Evolutionary conservation across 148 eudicot genomes (phyloP), one percentile per base, ranked within the genome.

Genomic region (Spergularia marina): DNA sequence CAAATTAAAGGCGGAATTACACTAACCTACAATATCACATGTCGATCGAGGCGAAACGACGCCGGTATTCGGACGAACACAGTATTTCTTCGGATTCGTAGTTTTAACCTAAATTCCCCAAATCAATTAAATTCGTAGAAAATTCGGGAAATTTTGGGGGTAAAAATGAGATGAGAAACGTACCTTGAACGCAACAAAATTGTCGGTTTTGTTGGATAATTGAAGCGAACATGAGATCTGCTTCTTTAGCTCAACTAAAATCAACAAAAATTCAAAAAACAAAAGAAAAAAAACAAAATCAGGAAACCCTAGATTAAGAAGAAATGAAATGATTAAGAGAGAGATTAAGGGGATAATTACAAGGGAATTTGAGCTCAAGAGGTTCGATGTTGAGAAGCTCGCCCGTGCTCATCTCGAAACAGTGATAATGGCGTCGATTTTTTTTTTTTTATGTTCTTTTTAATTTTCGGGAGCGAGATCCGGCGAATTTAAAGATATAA

Each of bases 171-270:
- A 69, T 12, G 10, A 14, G 56, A 59, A 10, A 30, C 5, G 20
- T 70, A 94, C 98, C 98, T 94, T 94, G 85, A 91, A 94, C 3
- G 98, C 98, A 8, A 94, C 97, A 80, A 85, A 70, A 49, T 81
- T 77, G 66, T 90, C 92, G 51, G 89, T 82, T 74, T 90, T 91
- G 87, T 94, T 94, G 17, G 82, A 67, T 71, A 94, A 65, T 70
- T 83, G 86, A 71, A 94, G 87, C 72, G 91, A 82, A 69, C 90
- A 90, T 21, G 91, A 79, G 91, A 91, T 91, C 97, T 94, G 98
- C 87, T 94, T 94, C 90, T 83, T 94, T 74, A 94, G 72, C 86
- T 91, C 98, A 74, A 94, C 98, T 91, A 74, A 75, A 60, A 62
- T 10, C 41, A 78, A 61, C 12, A 14, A 84, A 54, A 80, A 30